Evolutionary conservation across 2,329 filamentous ascomycete species (phyloP), one percentile per base, ranked within the genome.

Genomic region (Arthrinium puccinioides): DNA sequence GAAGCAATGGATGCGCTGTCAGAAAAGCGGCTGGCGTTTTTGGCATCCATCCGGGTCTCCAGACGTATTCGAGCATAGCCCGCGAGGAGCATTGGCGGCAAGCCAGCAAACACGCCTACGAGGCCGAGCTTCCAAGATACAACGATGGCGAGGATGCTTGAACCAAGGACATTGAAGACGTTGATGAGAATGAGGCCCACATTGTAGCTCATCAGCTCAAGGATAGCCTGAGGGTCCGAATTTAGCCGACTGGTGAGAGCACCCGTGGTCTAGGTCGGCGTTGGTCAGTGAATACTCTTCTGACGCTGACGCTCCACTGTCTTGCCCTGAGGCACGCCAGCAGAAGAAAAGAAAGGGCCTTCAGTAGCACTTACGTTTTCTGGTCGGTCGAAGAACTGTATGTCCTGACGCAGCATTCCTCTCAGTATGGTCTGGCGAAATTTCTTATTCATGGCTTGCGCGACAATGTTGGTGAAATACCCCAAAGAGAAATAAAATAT

Each of bases 121-220:
- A 94, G 72, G 9, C 84, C 83, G n/a, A 94, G 69, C 59, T 94
- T 94, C 88, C 88, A 95, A 2, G 84, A 87, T 39, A 92, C 76
- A 6, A 76, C 72, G 13, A 40, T 4, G 9, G 21, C 21, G 9
- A 34, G 63, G 11, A 74, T 62, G 36, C 87, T 78, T 9, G 87
- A 81, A 2, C 82, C 75, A 29, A 90, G 56, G 5, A 97, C 71
- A 0, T 89, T 96, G 0, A 87, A 89, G 2, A 66, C 60, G 24
- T 90, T 85, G 56, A 87, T 82, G 30, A 94, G 66, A 38, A 97
- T 74, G 8, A 89, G 94, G 41, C 89, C 89, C 2, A 97, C 73
- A 0, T 87, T 95, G 20, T 81, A 79, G 29, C 90, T 90, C 48
- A 85, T 89, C 29, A 97, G 77, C 9, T 90, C 89, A 11, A 87